Evolutionary conservation across 768 basidiomycete genomes (phyloP), one percentile per base, ranked within the genome.

Genomic region (Antrodiella citrinella): DNA sequence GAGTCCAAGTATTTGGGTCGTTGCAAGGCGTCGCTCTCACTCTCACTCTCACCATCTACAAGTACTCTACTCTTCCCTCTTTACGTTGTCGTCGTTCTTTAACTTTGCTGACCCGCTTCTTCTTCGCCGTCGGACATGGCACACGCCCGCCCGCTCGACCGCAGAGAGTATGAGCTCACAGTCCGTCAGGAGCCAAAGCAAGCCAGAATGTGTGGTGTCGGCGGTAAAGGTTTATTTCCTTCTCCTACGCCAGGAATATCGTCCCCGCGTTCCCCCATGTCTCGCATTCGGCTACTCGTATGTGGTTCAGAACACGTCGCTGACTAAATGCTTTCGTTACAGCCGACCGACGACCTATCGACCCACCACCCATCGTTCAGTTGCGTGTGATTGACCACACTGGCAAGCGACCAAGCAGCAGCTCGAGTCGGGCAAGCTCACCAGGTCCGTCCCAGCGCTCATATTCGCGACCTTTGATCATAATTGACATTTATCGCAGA

Each of bases 301-400:
- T 15, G 15, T 35, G 7, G 30, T 35, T 7, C 30, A 35, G 30
- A 15, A 38, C 18, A 38, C 21, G 7, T 43, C 7, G 7, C 41
- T 43, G 41, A 43, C 41, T 5, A 9, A 9, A 9, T 43, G 7
- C 41, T 43, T 35, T 5, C 25, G 24, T 38, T 43, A 3, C 69
- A 87, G 92, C 91, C 49, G 94, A 95, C 75, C 79, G 93, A n/a
- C 77, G 93, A 30, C 93, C 94, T 2, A 92, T 97, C 63, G 93
- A 97, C 72, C 94, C 94, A 0, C 92, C 93, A 1, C 93, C 94
- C 15, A 93, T 97, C 69, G 83, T 97, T n/a, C 91, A 95, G 66
- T 81, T 97, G 5, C 82, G 86, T 49, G 89, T 96, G 49, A 73
- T 90, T 58, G 86, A 92, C 68, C 82, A 80, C 19, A 22, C 9